Conservation (phyloP, 805 yeast genomes). For the Candida stauntonica region DNA sequence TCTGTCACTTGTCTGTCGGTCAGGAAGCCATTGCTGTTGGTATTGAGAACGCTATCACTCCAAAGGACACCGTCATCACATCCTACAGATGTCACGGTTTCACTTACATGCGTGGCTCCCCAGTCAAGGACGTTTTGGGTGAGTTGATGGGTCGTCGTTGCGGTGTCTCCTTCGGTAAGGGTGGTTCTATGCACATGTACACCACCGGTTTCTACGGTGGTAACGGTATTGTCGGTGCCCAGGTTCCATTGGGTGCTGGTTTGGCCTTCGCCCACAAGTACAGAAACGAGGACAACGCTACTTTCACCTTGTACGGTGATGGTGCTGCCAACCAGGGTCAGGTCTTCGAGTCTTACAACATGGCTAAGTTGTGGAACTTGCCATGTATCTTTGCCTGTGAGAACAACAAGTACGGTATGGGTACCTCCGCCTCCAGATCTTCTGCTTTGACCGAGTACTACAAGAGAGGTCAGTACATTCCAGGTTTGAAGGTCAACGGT, state of each 20-base stretch:
- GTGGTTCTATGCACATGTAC: slow-evolving; percentile 99
- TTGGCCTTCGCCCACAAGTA: slow-evolving; percentile 98
- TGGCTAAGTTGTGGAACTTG: slow-evolving; percentile 98
- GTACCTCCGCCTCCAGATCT: slow-evolving; percentile 95
- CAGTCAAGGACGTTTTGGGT: slow-evolving; percentile 85
- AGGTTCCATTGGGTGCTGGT: slow-evolving; percentile 97
- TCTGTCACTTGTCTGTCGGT: slow-evolving; percentile 97
- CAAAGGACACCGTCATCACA: slow-evolving; percentile 85
- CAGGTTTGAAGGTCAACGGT: slow-evolving; percentile 97
- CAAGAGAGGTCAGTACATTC: slow-evolving; percentile 99
- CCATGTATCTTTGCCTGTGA: slow-evolving; percentile 96
- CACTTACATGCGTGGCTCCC: slow-evolving; percentile 93
- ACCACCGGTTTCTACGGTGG: slow-evolving; percentile 97
- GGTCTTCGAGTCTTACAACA: slow-evolving; percentile 95
- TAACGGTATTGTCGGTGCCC: slow-evolving; percentile 99
- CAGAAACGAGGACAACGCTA: slow-evolving; percentile 71
- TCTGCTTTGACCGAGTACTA: slow-evolving; percentile 95
- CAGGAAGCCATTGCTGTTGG: slow-evolving; percentile 99
- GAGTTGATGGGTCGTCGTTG: slow-evolving; percentile 95
- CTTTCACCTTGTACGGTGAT: slow-evolving; percentile 93
- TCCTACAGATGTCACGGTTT: slow-evolving; percentile 99
- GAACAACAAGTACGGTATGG: slow-evolving; percentile 99
- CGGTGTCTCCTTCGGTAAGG: slow-evolving; percentile 96
- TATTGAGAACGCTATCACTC: slow-evolving; percentile 88
- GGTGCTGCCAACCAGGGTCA: slow-evolving; percentile 99